Evolutionary conservation across 2,329 filamentous ascomycete species (phyloP), one percentile per base, ranked within the genome.

Genomic region (Paracorniculantispora psalliotae): DNA sequence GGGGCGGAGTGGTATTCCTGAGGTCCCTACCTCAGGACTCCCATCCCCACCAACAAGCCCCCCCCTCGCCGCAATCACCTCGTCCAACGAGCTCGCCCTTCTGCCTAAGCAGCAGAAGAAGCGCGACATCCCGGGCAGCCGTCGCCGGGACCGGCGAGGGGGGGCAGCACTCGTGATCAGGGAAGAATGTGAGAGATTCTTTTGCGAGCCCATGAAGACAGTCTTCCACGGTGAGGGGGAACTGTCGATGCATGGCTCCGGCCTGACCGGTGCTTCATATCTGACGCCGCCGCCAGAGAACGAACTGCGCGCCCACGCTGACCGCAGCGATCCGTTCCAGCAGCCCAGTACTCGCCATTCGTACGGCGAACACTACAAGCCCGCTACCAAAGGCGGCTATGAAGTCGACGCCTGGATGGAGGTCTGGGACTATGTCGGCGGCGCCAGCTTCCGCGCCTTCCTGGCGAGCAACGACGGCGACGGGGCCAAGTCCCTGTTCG

Each of bases 141-240:
- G 68, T 65, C 71, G 71, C 70, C 72, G 74, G 72, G 76, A 77
- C 73, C 80, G 83, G 73, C 83, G 82, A 88, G 89, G 89, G 90
- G 92, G 92, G 91, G 92, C 92, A 88, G 87, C 91, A 89, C 86
- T 90, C 79, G 87, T 88, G 81, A 96, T 96, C 84, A 92, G 89
- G 90, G 92, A 89, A 92, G 92, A 96, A 91, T 96, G 92, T 96
- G 92, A 96, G 92, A 97, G 92, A 84, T 93, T 96, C 88, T 96
- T 96, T 86, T 96, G 92, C 81, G 91, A 93, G 88, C 88, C 87
- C 84, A 90, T 96, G 87, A 89, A 85, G 80, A 81, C 87, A 81
- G 89, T 90, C 81, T 96, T 97, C 86, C 90, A 89, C 83, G 92
- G 91, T 96, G 92, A 96, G 91, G 87, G 88, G 89, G 87, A 86